phyloP scores from a whole-genome alignment of 768 basidiomycete species.

The Nidula microcarpa region DNA sequence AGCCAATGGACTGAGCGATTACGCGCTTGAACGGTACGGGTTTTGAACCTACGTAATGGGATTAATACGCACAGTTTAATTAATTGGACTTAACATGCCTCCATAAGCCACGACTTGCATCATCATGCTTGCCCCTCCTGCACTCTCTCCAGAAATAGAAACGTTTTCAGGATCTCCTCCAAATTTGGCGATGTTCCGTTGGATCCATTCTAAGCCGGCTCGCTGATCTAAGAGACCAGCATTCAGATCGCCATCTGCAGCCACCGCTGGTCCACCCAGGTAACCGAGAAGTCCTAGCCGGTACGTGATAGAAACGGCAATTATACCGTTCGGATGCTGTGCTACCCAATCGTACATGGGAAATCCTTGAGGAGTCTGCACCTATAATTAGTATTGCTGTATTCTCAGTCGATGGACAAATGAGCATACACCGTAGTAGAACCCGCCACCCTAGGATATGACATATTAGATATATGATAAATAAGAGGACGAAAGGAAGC shows the following conservation, averaged over 20 bases:
- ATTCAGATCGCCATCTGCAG: constrained; percentile 35
- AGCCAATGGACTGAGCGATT: constrained; percentile 41
- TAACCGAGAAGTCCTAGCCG: constrained; percentile 25
- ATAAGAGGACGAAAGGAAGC: background rate
- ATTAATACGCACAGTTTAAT: too few species aligned
- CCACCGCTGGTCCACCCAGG: constrained; percentile 22
- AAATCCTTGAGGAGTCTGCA: constrained; percentile 41
- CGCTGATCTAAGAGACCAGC: constrained; percentile 37
- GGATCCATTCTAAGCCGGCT: constrained; percentile 36
- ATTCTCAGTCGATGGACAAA: background rate
- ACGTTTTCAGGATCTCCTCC: constrained; percentile 28
- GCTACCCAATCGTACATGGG: constrained; percentile 46
- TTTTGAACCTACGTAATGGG: constrained; percentile 17
- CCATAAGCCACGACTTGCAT: constrained; percentile 43
- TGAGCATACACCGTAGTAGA: constrained; percentile 23
- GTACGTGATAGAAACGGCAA: constrained; percentile 30
- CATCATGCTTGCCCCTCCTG: constrained; percentile 39
- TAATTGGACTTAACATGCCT: constrained; percentile 15
- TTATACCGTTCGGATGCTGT: constrained; percentile 25
- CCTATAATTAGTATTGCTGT: background rate
- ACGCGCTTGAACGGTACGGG: constrained; percentile 34
- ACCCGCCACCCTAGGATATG: constrained; percentile 34
- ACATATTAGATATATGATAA: background rate
- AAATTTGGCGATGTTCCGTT: constrained; percentile 29
- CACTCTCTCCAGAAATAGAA: constrained; percentile 33